Percentiles rank a stretch among this genome's conserved stretches.
These are phyloP conservation scores for Kwoniella sp. DNA, from an alignment of 768 basidiomycete species.

Conservation along the genomic window DNA sequence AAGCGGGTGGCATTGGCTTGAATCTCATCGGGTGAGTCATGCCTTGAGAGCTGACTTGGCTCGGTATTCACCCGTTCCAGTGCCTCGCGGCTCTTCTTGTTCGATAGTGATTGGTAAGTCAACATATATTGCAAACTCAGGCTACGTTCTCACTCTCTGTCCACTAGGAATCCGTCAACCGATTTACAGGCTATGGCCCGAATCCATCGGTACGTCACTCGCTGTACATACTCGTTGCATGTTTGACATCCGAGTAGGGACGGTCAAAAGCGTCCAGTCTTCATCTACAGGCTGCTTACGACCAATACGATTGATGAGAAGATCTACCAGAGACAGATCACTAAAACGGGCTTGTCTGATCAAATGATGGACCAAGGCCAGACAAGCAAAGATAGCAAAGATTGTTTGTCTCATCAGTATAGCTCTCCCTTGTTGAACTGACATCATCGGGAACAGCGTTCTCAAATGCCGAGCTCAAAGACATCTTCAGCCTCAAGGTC, in stretches of 20 bases:
- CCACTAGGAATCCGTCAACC: slow-evolving; percentile 50
- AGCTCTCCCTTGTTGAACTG: background rate
- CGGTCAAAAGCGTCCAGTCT: slow-evolving; percentile 86
- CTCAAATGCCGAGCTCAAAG: slow-evolving; percentile 63
- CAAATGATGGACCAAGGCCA: slow-evolving; percentile 55
- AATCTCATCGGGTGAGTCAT: slow-evolving; percentile 55
- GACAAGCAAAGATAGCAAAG: slow-evolving; percentile 70
- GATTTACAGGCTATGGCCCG: slow-evolving; percentile 97
- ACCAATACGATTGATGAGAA: slow-evolving; percentile 76
- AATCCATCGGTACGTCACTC: slow-evolving; percentile 67
- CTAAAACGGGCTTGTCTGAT: slow-evolving; percentile 83
- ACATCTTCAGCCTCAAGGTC: slow-evolving; percentile 82
- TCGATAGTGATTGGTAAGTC: slow-evolving; percentile 50
- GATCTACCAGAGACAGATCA: slow-evolving; percentile 67
- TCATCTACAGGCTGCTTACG: slow-evolving; percentile 56
- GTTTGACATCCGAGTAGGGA: slow-evolving; percentile 57
- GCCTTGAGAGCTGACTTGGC: background rate
- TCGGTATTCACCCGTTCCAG: no score
- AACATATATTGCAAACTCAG: background rate
- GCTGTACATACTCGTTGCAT: background rate
- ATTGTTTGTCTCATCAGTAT: slow-evolving; percentile 55
- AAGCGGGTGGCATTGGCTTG: slow-evolving; percentile 91
- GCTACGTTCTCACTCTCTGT: slow-evolving; percentile 7
- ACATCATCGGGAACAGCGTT: slow-evolving; percentile 41
- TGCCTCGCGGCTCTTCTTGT: slow-evolving; percentile 70